Conservation (phyloP, 805 yeast genomes). For the Blastobotrys chiropterorum region DNA sequence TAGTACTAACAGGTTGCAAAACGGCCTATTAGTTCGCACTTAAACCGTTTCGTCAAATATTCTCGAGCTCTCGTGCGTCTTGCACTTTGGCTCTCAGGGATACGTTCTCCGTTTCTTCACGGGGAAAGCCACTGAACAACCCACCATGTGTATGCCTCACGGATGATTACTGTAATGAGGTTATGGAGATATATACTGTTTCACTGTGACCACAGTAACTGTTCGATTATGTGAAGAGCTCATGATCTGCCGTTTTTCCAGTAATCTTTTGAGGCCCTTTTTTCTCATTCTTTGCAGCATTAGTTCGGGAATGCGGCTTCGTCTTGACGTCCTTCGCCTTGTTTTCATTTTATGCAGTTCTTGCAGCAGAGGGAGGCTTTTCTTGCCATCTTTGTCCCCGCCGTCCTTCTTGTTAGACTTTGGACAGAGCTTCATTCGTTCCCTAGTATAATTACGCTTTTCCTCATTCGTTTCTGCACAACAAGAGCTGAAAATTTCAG, state of each 20-base stretch:
- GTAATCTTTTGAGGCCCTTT: neutral
- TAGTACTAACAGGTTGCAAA: no score
- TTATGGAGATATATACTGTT: no score
- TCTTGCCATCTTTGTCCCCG: conserved; percentile 1
- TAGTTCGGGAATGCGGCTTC: conserved; percentile 3
- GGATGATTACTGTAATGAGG: no score
- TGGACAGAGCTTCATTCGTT: neutral
- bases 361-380: neutral
- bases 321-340: neutral
- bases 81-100: no score
- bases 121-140: no score
- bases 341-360: neutral
- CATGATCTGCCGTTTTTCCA: conserved; percentile 1
- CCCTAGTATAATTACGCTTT: neutral
- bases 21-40: no score
- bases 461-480: conserved; percentile 5
- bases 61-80: no score
- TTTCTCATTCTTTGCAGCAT: conserved; percentile 8
- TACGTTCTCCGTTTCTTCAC: no score
- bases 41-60: no score
- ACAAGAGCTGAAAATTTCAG: neutral
- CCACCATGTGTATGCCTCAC: no score
- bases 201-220: no score
- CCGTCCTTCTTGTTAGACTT: conserved; percentile 1
- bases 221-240: no score